phyloP scores from a whole-genome alignment of 139 green algal species.

The Tetraselmis chui region DNA sequence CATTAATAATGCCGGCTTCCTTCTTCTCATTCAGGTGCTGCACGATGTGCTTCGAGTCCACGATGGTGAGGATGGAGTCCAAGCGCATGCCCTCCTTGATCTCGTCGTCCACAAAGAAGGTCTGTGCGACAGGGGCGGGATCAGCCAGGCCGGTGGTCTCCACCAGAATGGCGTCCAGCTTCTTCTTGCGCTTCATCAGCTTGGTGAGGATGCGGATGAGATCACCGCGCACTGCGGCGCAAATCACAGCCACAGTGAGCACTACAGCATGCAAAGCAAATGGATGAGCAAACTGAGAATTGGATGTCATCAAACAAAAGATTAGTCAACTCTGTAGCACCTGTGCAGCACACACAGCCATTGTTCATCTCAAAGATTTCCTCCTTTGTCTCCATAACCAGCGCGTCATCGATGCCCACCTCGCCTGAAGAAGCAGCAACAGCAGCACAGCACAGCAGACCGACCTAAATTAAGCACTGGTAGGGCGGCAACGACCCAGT shows the following conservation, averaged over 20 bases:
- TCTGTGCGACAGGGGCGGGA: slow-evolving; percentile 77
- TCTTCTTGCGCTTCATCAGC: slow-evolving; percentile 62
- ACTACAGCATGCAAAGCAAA: not conserved
- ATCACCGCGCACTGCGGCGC: slow-evolving; percentile 64
- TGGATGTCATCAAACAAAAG: slow-evolving; percentile 8
- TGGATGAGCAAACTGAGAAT: not conserved
- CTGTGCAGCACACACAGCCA: slow-evolving; percentile 63
- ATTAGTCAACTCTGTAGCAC: slow-evolving; percentile 10
- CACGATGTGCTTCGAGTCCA: slow-evolving; percentile 73
- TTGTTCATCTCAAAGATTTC: slow-evolving; percentile 80
- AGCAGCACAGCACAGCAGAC: not conserved
- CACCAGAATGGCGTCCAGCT: slow-evolving; percentile 82
- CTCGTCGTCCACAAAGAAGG: slow-evolving; percentile 83
- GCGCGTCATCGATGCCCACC: slow-evolving; percentile 71
- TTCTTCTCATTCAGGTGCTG: slow-evolving; percentile 78
- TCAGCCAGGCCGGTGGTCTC: slow-evolving; percentile 88
- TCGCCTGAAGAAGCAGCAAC: slow-evolving; percentile 19
- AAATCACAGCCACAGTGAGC: slow-evolving; percentile 11
- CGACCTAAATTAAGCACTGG: not conserved
- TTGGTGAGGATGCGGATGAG: slow-evolving; percentile 74
- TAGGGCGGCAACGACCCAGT: not conserved
- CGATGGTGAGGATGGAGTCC: slow-evolving; percentile 69
- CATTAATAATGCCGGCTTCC: slow-evolving; percentile 71
- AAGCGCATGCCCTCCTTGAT: slow-evolving; percentile 37
- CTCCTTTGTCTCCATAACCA: slow-evolving; percentile 70